phyloP scores from a whole-genome alignment of 2,329 filamentous ascomycete species.

The Diaporthe vexans region DNA sequence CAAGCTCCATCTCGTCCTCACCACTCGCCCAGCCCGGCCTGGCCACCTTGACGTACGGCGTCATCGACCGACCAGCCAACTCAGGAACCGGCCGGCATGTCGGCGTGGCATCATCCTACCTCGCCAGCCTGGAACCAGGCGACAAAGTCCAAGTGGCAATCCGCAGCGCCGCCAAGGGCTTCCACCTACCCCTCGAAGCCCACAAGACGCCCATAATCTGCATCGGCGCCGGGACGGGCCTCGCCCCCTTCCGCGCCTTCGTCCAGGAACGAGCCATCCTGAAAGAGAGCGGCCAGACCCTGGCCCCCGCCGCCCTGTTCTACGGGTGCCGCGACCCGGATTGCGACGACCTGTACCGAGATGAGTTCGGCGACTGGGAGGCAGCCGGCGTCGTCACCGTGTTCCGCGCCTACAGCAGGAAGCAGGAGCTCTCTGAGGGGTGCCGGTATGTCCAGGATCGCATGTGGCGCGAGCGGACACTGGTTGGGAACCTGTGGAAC shows the following conservation, averaged over 20 bases:
- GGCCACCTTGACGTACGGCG: slow-evolving; percentile 77
- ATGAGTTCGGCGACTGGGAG: slow-evolving; percentile 46
- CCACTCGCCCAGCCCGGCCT: slow-evolving; percentile 70
- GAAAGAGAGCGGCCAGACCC: slow-evolving; percentile 78
- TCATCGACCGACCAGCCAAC: slow-evolving; percentile 71
- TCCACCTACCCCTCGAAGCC: slow-evolving; percentile 62
- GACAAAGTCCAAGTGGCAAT: slow-evolving; percentile 66
- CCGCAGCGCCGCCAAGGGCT: slow-evolving; percentile 57
- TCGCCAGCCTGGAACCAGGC: slow-evolving; percentile 61
- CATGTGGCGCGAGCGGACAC: background rate
- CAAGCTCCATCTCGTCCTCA: slow-evolving; percentile 78
- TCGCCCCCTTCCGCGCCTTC: slow-evolving; percentile 75
- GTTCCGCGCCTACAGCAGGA: slow-evolving; percentile 23
- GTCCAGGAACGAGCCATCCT: slow-evolving; percentile 71
- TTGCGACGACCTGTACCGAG: slow-evolving; percentile 52
- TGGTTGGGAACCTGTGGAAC: background rate
- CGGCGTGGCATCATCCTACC: slow-evolving; percentile 74
- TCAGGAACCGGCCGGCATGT: slow-evolving; percentile 64
- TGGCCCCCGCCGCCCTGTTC: slow-evolving; percentile 57
- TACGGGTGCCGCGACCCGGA: slow-evolving; percentile 55
- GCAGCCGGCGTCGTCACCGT: slow-evolving; percentile 86
- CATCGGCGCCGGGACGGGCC: slow-evolving; percentile 66
- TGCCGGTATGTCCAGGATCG: slow-evolving; percentile 39
- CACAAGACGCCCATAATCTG: slow-evolving; percentile 65
- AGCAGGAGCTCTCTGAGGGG: background rate